phyloP scores from a whole-genome alignment of 805 yeast genomes.

The Zygotorulaspora sp. region DNA sequence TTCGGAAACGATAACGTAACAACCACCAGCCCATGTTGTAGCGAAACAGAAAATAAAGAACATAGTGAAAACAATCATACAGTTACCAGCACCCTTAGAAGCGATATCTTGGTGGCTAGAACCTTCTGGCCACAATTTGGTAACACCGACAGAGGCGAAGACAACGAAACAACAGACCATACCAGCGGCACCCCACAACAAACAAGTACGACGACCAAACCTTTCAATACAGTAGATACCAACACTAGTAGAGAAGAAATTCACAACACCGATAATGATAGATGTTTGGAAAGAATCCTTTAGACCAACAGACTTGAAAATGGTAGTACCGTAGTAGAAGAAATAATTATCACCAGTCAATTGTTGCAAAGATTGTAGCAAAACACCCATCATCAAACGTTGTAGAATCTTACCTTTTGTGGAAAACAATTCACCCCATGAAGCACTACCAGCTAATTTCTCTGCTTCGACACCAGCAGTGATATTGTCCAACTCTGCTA shows the following conservation, averaged over 20 bases:
- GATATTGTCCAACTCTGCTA: conserved; percentile 54
- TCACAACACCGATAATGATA: conserved; percentile 54
- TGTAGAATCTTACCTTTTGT: conserved; percentile 58
- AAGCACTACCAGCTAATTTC: conserved; percentile 54
- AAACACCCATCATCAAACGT: conserved; percentile 47
- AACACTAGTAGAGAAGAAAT: conserved; percentile 52
- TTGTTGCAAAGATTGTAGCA: conserved; percentile 60
- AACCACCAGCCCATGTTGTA: conserved; percentile 69
- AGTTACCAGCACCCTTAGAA: conserved; percentile 56
- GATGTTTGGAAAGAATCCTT: conserved; percentile 55
- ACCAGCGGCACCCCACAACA: conserved; percentile 47
- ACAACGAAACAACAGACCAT: conserved; percentile 44
- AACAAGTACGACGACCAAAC: conserved; percentile 49
- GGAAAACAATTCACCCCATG: conserved; percentile 60
- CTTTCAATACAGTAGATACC: conserved; percentile 49
- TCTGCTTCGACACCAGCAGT: conserved; percentile 59
- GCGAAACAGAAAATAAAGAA: conserved; percentile 69
- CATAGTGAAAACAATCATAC: conserved; percentile 67
- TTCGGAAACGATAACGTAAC: conserved; percentile 61
- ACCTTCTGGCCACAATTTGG: conserved; percentile 40
- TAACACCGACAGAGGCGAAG: conserved; percentile 61
- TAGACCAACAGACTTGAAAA: conserved; percentile 58
- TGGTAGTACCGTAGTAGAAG: conserved; percentile 62
- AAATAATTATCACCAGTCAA: conserved; percentile 63
- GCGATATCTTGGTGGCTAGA: conserved; percentile 38